Conservation (phyloP, 257 asterid genomes). For the Salvia rosmarinus region DNA sequence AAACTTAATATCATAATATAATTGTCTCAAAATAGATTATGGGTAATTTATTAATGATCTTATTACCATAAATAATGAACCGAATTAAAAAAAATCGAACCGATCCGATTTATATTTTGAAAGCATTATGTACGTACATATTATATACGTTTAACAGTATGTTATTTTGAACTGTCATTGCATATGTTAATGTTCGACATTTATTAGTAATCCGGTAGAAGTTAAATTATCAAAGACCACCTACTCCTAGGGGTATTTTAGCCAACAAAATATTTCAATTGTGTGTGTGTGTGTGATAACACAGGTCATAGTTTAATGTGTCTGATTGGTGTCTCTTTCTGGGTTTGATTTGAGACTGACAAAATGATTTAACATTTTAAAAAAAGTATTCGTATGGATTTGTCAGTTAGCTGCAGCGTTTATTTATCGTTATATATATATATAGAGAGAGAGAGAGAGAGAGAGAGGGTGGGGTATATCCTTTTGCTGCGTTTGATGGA, state of each 20-base stretch:
- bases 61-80: no score
- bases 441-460: slow-evolving; percentile 13
- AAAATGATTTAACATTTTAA: slow-evolving; percentile 3
- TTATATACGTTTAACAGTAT: no score
- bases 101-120: no score
- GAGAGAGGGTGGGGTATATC: slow-evolving; percentile 33
- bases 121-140: no score
- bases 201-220: not conserved
- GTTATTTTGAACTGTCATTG: not conserved
- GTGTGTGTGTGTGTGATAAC: not conserved
- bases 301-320: slow-evolving; percentile 35
- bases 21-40: no score
- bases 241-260: not conserved
- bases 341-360: slow-evolving; percentile 36
- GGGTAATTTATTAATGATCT: no score
- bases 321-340: slow-evolving; percentile 42
- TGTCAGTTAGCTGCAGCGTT: slow-evolving; percentile 49
- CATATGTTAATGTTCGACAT: not conserved
- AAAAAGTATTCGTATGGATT: slow-evolving; percentile 16
- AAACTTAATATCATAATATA: no score
- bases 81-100: no score
- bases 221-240: not conserved
- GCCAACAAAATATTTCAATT: not conserved
- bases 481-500: slow-evolving; percentile 27
- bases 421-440: not conserved